phyloP scores from a whole-genome alignment of 2,329 filamentous ascomycete species.

The Akanthomyces uredinophilus region DNA sequence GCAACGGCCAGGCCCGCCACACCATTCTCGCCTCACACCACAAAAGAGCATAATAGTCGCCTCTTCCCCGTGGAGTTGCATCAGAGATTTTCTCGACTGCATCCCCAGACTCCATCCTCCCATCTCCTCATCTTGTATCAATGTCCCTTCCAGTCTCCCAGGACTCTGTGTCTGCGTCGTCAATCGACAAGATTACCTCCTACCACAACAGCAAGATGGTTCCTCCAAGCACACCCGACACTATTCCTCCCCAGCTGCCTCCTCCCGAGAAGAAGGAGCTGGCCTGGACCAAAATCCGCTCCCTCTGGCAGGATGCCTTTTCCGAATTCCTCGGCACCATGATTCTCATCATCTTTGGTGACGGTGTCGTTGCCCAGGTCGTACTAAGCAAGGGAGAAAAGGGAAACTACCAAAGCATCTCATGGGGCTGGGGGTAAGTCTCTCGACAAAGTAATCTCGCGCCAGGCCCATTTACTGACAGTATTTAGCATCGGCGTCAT shows the following conservation, averaged over 20 bases:
- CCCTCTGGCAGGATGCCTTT: slow-evolving; percentile 51
- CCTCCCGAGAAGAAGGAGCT: slow-evolving; percentile 22
- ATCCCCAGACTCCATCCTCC: slow-evolving; percentile 4
- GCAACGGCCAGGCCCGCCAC: slow-evolving; percentile 7
- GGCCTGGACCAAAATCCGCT: slow-evolving; percentile 49
- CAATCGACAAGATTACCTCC: slow-evolving; percentile 27
- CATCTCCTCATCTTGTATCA: slow-evolving; percentile 17
- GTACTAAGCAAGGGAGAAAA: slow-evolving; percentile 47
- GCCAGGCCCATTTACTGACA: slow-evolving; percentile 6
- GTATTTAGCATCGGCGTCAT: slow-evolving; percentile 57
- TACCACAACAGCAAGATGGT: slow-evolving; percentile 30
- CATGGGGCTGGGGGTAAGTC: slow-evolving; percentile 46
- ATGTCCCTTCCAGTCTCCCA: slow-evolving; percentile 27
- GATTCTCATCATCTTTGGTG: slow-evolving; percentile 63
- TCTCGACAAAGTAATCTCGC: neutral
- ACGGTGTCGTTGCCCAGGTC: slow-evolving; percentile 67
- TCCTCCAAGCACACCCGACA: slow-evolving; percentile 13
- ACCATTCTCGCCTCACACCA: neutral
- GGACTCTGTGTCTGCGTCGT: slow-evolving; percentile 31
- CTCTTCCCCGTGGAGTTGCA: slow-evolving; percentile 14
- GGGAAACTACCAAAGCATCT: slow-evolving; percentile 46
- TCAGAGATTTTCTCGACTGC: neutral
- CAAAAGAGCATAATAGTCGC: slow-evolving; percentile 13
- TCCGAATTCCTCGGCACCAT: slow-evolving; percentile 66
- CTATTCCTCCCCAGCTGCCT: slow-evolving; percentile 15